A percentile compares a stretch with the other conserved stretches of the same genome.
phyloP scores from a whole-genome alignment of 2,329 filamentous ascomycete genomes.

The Talaromyces rugulosus region DNA sequence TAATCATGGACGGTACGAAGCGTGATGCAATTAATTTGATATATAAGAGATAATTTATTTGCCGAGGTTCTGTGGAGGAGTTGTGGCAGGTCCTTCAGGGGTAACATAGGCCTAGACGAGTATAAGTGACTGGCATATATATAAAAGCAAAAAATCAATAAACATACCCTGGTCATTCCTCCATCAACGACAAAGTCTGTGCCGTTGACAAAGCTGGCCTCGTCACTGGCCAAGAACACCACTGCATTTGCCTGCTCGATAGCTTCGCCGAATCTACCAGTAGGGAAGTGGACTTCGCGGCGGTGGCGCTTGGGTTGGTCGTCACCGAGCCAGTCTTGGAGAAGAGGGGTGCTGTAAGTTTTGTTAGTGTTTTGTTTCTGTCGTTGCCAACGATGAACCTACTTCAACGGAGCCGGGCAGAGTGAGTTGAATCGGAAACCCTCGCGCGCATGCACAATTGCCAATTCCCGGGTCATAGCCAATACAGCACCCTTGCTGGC shows the following conservation, averaged over 20 bases:
- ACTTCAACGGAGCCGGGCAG: slow-evolving; percentile 86
- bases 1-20: not conserved
- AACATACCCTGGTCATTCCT: slow-evolving; percentile 73
- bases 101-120: slow-evolving; percentile 63
- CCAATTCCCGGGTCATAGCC: slow-evolving; percentile 82
- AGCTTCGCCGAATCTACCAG: slow-evolving; percentile 86
- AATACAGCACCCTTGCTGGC: slow-evolving; percentile 90
- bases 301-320: slow-evolving; percentile 75
- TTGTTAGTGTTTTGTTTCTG: not conserved
- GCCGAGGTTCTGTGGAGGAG: slow-evolving; percentile 50
- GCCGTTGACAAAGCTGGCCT: slow-evolving; percentile 19
- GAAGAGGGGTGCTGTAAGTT: slow-evolving; percentile 66
- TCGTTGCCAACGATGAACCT: slow-evolving; percentile 15
- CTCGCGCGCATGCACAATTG: slow-evolving; percentile 87
- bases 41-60: slow-evolving; percentile 10
- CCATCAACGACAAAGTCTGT: slow-evolving; percentile 94
- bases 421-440: slow-evolving; percentile 86
- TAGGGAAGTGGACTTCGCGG: slow-evolving; percentile 85
- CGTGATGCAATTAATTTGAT: not conserved
- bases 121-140: not conserved
- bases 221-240: slow-evolving; percentile 16
- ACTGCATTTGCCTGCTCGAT: slow-evolving; percentile 70
- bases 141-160: not conserved
- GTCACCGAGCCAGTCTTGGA: slow-evolving; percentile 91
- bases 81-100: slow-evolving; percentile 53